A percentile compares a stretch with the other conserved stretches of the same genome.
Conservation (phyloP, 805 yeast species). For the Yarrowia deformans region DNA sequence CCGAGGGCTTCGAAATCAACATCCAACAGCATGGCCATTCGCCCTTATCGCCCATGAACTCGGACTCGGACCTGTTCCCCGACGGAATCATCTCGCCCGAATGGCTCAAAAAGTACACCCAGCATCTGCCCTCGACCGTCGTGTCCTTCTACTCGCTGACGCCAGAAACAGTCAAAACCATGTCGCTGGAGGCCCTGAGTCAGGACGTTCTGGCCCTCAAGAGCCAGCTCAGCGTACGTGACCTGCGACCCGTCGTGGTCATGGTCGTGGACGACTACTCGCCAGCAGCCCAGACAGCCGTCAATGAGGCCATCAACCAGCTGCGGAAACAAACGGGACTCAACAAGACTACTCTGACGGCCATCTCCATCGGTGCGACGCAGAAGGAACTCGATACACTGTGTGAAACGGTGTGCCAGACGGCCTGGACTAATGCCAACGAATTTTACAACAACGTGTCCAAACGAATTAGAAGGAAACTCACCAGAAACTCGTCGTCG, state of each 20-base stretch:
- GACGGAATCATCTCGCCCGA: constrained; percentile 43
- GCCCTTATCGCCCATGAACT: constrained; percentile 21
- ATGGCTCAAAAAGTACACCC: constrained; percentile 63
- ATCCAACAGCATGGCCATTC: constrained; percentile 31
- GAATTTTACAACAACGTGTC: constrained; percentile 57
- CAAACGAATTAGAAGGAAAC: constrained; percentile 54
- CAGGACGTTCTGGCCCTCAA: constrained; percentile 42
- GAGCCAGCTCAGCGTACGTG: constrained; percentile 40
- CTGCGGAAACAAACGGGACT: constrained; percentile 56
- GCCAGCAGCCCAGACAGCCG: constrained; percentile 41
- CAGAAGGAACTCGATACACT: constrained; percentile 54
- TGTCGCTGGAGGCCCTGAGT: constrained; percentile 43
- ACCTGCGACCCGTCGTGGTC: constrained; percentile 43
- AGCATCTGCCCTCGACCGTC: constrained; percentile 58
- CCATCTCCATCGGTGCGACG: constrained; percentile 55
- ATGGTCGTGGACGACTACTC: constrained; percentile 42
- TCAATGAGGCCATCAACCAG: constrained; percentile 50
- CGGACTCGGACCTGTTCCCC: constrained; percentile 19
- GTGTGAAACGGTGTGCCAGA: constrained; percentile 52
- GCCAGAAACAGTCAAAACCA: constrained; percentile 46
- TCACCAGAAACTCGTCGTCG: constrained; percentile 43
- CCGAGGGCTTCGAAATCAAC: constrained; percentile 29
- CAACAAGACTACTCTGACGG: constrained; percentile 56
- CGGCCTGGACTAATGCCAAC: constrained; percentile 53
- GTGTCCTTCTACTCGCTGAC: constrained; percentile 52